phyloP scores from a whole-genome alignment of 139 green algal genomes.

The Chlamydomonas sphaeroides region DNA sequence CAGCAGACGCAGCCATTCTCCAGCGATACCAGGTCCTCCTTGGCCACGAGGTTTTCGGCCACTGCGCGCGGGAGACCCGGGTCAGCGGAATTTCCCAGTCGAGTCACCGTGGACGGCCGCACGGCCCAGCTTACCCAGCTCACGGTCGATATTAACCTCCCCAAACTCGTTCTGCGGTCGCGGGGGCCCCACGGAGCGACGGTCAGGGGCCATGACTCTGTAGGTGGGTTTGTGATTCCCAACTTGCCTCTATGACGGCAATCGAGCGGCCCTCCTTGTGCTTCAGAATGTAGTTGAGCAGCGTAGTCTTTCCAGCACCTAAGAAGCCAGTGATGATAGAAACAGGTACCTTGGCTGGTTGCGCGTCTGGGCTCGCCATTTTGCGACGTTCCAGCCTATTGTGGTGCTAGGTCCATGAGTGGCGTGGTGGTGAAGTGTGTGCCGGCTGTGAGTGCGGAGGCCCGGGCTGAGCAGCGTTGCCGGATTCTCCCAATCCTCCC shows the following conservation, averaged over 20 bases:
- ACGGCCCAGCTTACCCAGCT: constrained; percentile 61
- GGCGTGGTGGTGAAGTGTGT: too few species aligned
- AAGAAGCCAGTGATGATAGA: constrained; percentile 75
- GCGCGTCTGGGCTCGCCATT: background rate
- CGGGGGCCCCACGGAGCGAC: background rate
- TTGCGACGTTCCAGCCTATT: too few species aligned
- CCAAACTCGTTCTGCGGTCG: constrained; percentile 78
- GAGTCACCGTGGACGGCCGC: too few species aligned
- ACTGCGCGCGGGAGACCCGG: too few species aligned
- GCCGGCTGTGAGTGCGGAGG: too few species aligned
- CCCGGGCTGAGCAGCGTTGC: too few species aligned
- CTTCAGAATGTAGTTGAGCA: constrained; percentile 85
- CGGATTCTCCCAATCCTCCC: too few species aligned
- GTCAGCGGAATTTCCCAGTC: too few species aligned
- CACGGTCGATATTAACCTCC: constrained; percentile 77
- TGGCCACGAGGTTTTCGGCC: constrained; percentile 73
- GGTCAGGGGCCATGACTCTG: background rate
- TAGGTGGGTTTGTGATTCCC: constrained; percentile 3
- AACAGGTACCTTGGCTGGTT: constrained; percentile 49
- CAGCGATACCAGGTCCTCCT: constrained; percentile 86
- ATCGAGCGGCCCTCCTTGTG: constrained; percentile 58
- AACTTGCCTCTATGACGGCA: constrained; percentile 73
- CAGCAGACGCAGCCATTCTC: constrained; percentile 90
- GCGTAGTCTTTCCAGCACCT: constrained; percentile 79
- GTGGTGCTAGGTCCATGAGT: too few species aligned